Percentiles rank a stretch among this genome's conserved stretches.
Evolutionary conservation across 2,329 filamentous ascomycete species (phyloP).

Genomic region (Pezicula radicicola): DNA sequence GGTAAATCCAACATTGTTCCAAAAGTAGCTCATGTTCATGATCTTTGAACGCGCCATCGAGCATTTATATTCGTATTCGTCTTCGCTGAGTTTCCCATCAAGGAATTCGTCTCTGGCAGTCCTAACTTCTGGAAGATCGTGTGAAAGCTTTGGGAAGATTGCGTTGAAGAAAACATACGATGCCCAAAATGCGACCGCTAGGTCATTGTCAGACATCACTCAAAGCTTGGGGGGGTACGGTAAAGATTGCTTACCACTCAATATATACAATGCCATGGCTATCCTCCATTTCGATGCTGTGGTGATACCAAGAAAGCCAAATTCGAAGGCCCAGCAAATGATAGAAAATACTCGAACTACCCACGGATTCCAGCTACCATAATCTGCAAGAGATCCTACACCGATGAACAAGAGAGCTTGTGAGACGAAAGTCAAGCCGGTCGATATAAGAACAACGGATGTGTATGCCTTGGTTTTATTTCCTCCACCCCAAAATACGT

Average conservation of each 20-base stretch:
- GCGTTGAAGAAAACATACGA: constrained; percentile 31
- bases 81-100: constrained; percentile 19
- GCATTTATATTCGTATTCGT: constrained; percentile 21
- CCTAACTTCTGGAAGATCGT: constrained; percentile 26
- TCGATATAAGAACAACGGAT: constrained; percentile 25
- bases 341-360: constrained; percentile 26
- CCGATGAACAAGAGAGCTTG: constrained; percentile 25
- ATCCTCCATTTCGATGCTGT: constrained; percentile 22
- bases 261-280: constrained; percentile 28
- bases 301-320: constrained; percentile 25
- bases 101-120: constrained; percentile 17
- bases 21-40: constrained; percentile 28
- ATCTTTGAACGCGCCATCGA: constrained; percentile 27
- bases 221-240: not conserved
- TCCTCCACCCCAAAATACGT: constrained; percentile 27
- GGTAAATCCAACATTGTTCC: constrained; percentile 27
- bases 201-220: not conserved
- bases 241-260: constrained; percentile 21
- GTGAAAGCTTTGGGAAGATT: constrained; percentile 27
- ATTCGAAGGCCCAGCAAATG: constrained; percentile 26
- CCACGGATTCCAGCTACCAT: constrained; percentile 29
- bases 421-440: constrained; percentile 24
- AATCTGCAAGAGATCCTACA: constrained; percentile 27
- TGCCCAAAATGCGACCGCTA: constrained; percentile 27
- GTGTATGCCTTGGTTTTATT: constrained; percentile 22